These are phyloP conservation scores for Nemania diffusa DNA, from an alignment of 2,329 filamentous ascomycete species.

Conservation along the genomic window DNA sequence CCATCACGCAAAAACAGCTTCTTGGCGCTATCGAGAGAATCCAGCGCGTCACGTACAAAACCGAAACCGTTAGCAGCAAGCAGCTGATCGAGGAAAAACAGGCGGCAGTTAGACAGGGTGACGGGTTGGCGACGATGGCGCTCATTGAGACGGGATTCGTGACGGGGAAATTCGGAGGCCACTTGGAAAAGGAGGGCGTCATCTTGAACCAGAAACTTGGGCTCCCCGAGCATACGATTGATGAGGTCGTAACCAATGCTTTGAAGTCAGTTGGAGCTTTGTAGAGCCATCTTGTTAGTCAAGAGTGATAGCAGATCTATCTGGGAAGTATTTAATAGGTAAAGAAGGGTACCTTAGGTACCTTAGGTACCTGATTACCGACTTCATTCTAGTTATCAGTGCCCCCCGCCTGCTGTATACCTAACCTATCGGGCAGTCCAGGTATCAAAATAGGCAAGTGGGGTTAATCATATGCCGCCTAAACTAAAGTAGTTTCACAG, in stretches of 20 bases:
- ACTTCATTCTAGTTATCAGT: background rate
- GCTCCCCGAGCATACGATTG: conserved; percentile 42
- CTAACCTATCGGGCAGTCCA: background rate
- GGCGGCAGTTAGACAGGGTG: conserved; percentile 41
- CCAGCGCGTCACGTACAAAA: conserved; percentile 55
- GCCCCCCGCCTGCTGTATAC: background rate
- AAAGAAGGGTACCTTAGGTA: too few relatives aligned
- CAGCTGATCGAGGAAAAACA: conserved; percentile 47
- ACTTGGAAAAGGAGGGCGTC: conserved; percentile 49
- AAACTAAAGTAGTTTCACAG: background rate
- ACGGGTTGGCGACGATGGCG: conserved; percentile 40
- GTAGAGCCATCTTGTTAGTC: background rate
- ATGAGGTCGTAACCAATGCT: conserved; percentile 40
- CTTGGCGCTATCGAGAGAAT: conserved; percentile 61
- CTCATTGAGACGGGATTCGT: conserved; percentile 50
- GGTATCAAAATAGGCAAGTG: conserved; percentile 22
- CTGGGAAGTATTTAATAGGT: background rate
- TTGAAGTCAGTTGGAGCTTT: conserved; percentile 32
- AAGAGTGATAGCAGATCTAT: background rate
- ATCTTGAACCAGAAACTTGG: conserved; percentile 49
- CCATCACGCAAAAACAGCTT: conserved; percentile 47
- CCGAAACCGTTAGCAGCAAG: conserved; percentile 43
- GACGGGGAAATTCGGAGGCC: conserved; percentile 48
- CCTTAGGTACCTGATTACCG: too few relatives aligned
- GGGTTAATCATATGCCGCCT: conserved; percentile 2